Evolutionary conservation across 345 rosid genomes (phyloP), one percentile per base, ranked within the genome.

Genomic region (Euphorbia lathyris): DNA sequence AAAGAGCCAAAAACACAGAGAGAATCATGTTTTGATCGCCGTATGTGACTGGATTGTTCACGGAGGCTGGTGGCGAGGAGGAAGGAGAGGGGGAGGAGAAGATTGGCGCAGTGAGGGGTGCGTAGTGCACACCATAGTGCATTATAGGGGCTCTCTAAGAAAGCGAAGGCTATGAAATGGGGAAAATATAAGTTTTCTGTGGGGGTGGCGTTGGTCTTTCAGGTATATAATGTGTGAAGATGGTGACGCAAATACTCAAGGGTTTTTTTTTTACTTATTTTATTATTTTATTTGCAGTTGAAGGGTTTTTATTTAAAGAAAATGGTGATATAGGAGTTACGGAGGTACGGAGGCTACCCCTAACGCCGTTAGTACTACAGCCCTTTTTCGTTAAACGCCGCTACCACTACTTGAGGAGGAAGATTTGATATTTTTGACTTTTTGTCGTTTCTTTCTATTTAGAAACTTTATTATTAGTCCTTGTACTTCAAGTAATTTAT

Each of bases 1-100:
- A 87, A 7, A 93, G 90, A 20, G 86, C 93, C 66, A 90, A 22
- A 60, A 93, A 83, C 13, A 87, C 83, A 0, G 89, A 82, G 25
- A 75, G 72, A 1, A 90, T 66, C 93, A 88, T 85, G 57, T 51
- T 56, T 34, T 63, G 75, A 45, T 63, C 32, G 40, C 45, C 7
- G 58, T 63, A 63, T 9, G 32, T 1, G 45, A 4, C 6, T 13
- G 26, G 16, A 48, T 9, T 16, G 17, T 3, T 51, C 59, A 22
- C 7, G 48, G 69, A 4, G 67, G 79, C 1, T 29, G 80, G 81
- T 25, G 77, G 55, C 66, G 59, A 42, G 36, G 74, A 63, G 17
- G 73, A 72, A 25, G 69, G 53, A 48, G 74, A 66, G 17, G 73
- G 75, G 27, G 69, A 47, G 45, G 30, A 78, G 26, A 58, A 22